Conservation (phyloP, 148 eudicot genomes). For the Hydrangea macrophylla region DNA sequence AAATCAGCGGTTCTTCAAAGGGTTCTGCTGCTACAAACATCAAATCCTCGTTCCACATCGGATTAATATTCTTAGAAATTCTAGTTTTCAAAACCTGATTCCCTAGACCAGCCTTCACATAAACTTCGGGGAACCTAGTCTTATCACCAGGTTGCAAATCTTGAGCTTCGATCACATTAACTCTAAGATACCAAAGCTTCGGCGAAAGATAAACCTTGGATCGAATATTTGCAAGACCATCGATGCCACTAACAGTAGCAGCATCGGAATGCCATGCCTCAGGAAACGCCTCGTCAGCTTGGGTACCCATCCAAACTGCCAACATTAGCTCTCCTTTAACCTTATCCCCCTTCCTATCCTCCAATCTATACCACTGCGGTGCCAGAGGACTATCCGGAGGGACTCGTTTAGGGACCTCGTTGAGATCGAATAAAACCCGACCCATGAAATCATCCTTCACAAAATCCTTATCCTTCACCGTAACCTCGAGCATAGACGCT, state of each 20-base stretch:
- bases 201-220: constrained; percentile 46
- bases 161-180: constrained; percentile 44
- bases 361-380: constrained; percentile 37
- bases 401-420: constrained; percentile 40
- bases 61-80: constrained; percentile 21
- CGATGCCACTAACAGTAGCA: constrained; percentile 23
- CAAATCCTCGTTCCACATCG: constrained; percentile 45
- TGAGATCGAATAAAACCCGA: constrained; percentile 20
- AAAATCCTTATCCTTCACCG: constrained; percentile 33
- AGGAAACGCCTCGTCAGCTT: constrained; percentile 41
- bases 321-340: constrained; percentile 36
- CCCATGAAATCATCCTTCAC: constrained; percentile 38
- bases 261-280: constrained; percentile 42
- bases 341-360: constrained; percentile 25
- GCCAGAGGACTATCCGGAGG: constrained; percentile 50
- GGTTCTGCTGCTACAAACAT: constrained; percentile 44
- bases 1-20: constrained; percentile 31
- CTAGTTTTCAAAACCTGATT: constrained; percentile 27
- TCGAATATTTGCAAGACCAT: constrained; percentile 28
- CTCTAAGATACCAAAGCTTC: constrained; percentile 42
- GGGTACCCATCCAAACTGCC: constrained; percentile 46
- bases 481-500: constrained; percentile 24
- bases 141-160: constrained; percentile 24
- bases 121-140: constrained; percentile 26
- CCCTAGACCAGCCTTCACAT: constrained; percentile 28